Conservation (phyloP, 1,284 basidiomycete species). For the Fomitopsis pinicola region DNA sequence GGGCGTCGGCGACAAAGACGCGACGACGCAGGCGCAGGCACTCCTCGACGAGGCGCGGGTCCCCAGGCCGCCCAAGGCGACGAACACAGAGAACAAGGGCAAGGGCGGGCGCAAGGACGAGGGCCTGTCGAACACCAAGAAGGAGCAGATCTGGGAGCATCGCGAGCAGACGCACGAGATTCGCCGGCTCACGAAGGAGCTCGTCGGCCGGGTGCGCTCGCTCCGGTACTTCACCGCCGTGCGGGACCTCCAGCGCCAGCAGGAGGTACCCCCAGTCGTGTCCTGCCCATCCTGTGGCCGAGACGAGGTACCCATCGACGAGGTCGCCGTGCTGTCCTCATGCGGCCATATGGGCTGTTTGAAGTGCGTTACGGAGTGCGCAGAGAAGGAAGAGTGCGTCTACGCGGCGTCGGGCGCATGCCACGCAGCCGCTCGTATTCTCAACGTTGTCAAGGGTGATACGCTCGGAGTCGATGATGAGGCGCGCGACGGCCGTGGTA, state of each 20-base stretch:
- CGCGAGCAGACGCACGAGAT: constrained; percentile 86
- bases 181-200: constrained; percentile 79
- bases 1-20: constrained; percentile 74
- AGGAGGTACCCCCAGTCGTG: constrained; percentile 50
- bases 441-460: constrained; percentile 81
- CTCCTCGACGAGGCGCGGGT: constrained; percentile 64
- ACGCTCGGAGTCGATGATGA: constrained; percentile 83
- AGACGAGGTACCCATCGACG: constrained; percentile 53
- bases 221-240: constrained; percentile 89
- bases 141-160: constrained; percentile 74
- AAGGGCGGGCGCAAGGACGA: constrained; percentile 57
- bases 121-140: constrained; percentile 46
- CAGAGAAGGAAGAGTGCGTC: constrained; percentile 80
- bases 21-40: constrained; percentile 52
- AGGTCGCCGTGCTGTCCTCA: constrained; percentile 82
- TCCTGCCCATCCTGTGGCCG: constrained; percentile 60
- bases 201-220: constrained; percentile 84
- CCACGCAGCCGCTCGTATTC: constrained; percentile 64
- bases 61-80: constrained; percentile 28
- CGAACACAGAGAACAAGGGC: constrained; percentile 32
- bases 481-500: constrained; percentile 65
- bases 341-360: constrained; percentile 87
- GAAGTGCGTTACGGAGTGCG: constrained; percentile 66
- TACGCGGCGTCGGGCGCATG: constrained; percentile 66
- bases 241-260: constrained; percentile 80